Percentiles rank a stretch among this genome's conserved stretches.
These are phyloP conservation scores for Kwoniella heveanensis DNA, from an alignment of 768 basidiomycete species.

Conservation along the genomic window DNA sequence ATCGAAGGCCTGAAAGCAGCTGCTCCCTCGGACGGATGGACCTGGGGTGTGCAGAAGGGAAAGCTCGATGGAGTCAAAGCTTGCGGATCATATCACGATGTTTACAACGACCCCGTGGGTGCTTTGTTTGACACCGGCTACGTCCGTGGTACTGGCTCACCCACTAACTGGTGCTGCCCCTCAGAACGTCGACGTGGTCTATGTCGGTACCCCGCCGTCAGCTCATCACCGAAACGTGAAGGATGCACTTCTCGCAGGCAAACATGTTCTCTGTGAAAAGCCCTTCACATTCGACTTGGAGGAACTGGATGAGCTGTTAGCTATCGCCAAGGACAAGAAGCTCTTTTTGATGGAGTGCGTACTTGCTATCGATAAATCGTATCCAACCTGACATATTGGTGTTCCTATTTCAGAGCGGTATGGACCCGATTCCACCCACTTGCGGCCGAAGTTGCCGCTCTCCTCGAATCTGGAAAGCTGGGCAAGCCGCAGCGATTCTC, in stretches of 20 bases:
- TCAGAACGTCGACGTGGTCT: conserved; percentile 71
- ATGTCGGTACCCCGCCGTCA: conserved; percentile 86
- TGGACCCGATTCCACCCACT: conserved; percentile 53
- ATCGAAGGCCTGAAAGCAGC: conserved; percentile 63
- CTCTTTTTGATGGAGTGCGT: conserved; percentile 96
- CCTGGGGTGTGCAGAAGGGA: conserved; percentile 40
- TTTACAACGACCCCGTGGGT: conserved; percentile 69
- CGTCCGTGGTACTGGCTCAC: no score
- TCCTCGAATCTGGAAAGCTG: conserved; percentile 46
- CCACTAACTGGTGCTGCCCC: background rate
- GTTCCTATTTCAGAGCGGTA: conserved; percentile 33
- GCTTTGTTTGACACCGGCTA: no score
- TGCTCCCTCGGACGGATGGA: conserved; percentile 17
- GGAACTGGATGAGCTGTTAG: conserved; percentile 72
- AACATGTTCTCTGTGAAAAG: conserved; percentile 87
- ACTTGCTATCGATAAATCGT: no score
- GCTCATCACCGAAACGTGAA: conserved; percentile 77
- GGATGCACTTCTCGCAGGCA: conserved; percentile 74
- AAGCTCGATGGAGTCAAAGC: conserved; percentile 62
- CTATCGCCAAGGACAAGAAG: conserved; percentile 73
- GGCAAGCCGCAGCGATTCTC: conserved; percentile 56
- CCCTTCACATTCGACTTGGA: conserved; percentile 76
- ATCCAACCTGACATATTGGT: conserved; percentile 61
- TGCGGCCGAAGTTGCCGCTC: conserved; percentile 47
- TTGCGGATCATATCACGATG: conserved; percentile 72